A percentile compares a stretch with the other conserved stretches of the same genome.
Evolutionary conservation across 352 stramenopile species (phyloP).

Genomic region (Chrysophaeum taylorii): DNA sequence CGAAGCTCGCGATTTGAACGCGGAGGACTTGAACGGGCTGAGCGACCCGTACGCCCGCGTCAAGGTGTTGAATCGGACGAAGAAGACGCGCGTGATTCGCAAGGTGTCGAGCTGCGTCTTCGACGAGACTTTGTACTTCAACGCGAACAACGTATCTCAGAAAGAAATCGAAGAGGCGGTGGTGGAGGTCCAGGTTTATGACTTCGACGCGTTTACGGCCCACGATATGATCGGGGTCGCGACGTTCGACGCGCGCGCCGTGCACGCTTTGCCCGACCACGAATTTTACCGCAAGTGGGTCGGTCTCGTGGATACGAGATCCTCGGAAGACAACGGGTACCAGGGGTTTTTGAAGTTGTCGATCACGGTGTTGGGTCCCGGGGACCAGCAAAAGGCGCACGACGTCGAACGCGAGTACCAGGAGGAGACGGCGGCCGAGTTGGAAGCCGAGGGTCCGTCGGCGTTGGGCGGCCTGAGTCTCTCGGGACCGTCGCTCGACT

Average conservation of each 20-base stretch:
- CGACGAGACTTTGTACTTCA: slow-evolving; percentile 76
- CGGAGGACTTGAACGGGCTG: slow-evolving; percentile 61
- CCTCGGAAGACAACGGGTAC: slow-evolving; percentile 59
- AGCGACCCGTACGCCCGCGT: slow-evolving; percentile 75
- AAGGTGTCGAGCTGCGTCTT: slow-evolving; percentile 53
- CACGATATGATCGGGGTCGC: slow-evolving; percentile 21
- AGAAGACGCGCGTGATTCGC: slow-evolving; percentile 53
- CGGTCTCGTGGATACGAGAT: slow-evolving; percentile 62
- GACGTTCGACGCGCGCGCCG: slow-evolving; percentile 1
- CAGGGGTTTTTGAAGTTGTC: slow-evolving; percentile 71
- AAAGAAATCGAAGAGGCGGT: slow-evolving; percentile 32
- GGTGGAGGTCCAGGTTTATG: slow-evolving; percentile 24
- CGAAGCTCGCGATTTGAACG: slow-evolving; percentile 65
- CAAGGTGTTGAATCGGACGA: slow-evolving; percentile 67
- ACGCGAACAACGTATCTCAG: slow-evolving; percentile 51
- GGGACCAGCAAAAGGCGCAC: slow-evolving; percentile 43
- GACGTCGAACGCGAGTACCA: slow-evolving; percentile 23
- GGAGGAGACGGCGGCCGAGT: slow-evolving; percentile 15
- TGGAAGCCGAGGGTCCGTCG: slow-evolving; percentile 27
- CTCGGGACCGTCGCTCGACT: slow-evolving; percentile 27
- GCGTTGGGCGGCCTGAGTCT: slow-evolving; percentile 61
- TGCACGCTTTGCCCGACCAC: slow-evolving; percentile 50
- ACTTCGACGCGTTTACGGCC: slow-evolving; percentile 12
- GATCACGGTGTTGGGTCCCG: slow-evolving; percentile 67
- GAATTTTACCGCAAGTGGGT: slow-evolving; percentile 75